Evolutionary conservation across 768 basidiomycete genomes (phyloP), one percentile per base, ranked within the genome.

Genomic region (Auriscalpium vulgare): DNA sequence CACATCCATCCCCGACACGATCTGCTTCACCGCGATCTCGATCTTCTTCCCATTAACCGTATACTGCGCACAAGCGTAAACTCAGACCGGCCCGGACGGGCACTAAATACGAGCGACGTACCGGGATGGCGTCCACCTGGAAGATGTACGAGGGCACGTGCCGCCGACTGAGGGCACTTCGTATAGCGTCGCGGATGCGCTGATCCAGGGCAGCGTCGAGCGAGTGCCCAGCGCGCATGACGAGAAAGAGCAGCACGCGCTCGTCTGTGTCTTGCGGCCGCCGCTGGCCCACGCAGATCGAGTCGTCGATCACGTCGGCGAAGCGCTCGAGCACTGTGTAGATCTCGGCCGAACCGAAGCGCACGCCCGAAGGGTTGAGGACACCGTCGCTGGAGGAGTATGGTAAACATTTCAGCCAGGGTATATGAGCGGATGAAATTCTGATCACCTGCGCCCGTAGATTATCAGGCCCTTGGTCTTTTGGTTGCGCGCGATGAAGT

Each of bases 291-390:
- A 92, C 78, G 50, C 88, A 90, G 9, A 92, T 72, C 8, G 77
- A 79, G 62, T 92, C 89, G 53, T 87, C 83, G 17, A 91, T 63
- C 10, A 65, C 69, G 14, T 68, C 62, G 0, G 76, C 70, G 56
- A 88, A 84, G 51, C 76, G 71, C 44, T 85, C 80, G 56, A 91
- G 69, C 10, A 88, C 79, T 7, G 79, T 73, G 62, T 91, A 92
- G n/a, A 91, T 87, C 68, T 92, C 90, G 8, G 77, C 83, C 1
- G 87, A 88, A 40, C 89, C 89, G 64, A 92, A 92, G 3, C 90
- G 81, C 51, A 91, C 83, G 5, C 89, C 89, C 35, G 82, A 84
- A 4, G 89, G 89, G 59, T 91, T 91, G 35, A 87, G 73, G 14
- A 87, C 87, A 14, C 83, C 84, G 57, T 87, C 84, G 60, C 84